These are phyloP conservation scores for Magnusiomyces tetraspermus DNA, from an alignment of 1,139 yeast species.

Conservation along the genomic window DNA sequence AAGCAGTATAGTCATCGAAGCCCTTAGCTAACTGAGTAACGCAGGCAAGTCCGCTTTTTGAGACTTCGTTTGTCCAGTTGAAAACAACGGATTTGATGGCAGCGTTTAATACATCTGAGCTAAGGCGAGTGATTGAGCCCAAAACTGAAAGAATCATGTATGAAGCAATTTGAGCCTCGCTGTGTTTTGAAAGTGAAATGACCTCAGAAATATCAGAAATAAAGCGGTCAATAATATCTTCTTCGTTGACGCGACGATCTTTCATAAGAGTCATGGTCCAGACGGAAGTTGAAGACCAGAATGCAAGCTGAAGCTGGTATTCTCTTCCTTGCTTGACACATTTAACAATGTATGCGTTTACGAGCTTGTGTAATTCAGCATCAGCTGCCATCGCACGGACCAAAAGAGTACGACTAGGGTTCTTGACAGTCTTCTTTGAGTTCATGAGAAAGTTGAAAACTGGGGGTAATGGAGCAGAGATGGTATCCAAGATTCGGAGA, in stretches of 20 bases:
- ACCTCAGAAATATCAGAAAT: constrained; percentile 38
- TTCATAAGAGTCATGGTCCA: constrained; percentile 50
- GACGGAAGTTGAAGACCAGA: constrained; percentile 67
- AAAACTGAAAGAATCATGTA: constrained; percentile 75
- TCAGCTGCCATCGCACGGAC: constrained; percentile 64
- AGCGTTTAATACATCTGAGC: constrained; percentile 53
- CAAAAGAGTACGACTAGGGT: constrained; percentile 61
- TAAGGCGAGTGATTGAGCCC: constrained; percentile 60
- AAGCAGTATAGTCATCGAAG: constrained; percentile 17
- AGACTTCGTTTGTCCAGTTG: constrained; percentile 34
- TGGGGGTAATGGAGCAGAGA: constrained; percentile 56
- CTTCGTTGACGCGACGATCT: constrained; percentile 27
- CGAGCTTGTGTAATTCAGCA: constrained; percentile 54
- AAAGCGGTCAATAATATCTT: constrained; percentile 36
- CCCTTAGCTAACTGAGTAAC: constrained; percentile 31
- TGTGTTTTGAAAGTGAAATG: constrained; percentile 29
- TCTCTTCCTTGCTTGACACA: constrained; percentile 33
- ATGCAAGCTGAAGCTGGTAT: constrained; percentile 64
- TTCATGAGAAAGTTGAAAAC: constrained; percentile 63
- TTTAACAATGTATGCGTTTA: constrained; percentile 50
- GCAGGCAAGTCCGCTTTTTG: constrained; percentile 32
- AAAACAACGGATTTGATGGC: constrained; percentile 59
- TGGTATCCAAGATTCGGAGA: constrained; percentile 60
- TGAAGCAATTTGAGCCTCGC: constrained; percentile 72
- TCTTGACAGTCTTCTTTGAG: constrained; percentile 53